These are phyloP conservation scores for Trametes gibbosa DNA, from an alignment of 768 basidiomycete genomes.

Conservation along the genomic window DNA sequence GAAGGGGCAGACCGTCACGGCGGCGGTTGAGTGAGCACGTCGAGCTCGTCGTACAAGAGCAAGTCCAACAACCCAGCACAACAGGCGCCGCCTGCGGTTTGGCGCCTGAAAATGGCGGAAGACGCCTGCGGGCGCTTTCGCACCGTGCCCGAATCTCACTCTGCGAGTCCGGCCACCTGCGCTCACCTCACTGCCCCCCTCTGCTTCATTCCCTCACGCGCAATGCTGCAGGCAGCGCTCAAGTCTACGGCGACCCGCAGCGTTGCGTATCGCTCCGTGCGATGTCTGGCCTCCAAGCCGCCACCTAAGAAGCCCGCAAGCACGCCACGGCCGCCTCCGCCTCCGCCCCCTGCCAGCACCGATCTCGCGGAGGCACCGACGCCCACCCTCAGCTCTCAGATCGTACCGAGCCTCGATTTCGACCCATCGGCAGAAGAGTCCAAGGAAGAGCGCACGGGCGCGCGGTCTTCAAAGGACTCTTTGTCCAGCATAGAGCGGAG, in stretches of 20 bases:
- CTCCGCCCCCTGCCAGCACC: conserved; percentile 8
- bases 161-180: not conserved
- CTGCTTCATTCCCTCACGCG: not conserved
- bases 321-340: conserved; percentile 8
- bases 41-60: too few relatives aligned
- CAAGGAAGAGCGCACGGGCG: conserved; percentile 60
- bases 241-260: conserved; percentile 12
- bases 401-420: conserved; percentile 22
- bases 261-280: conserved; percentile 11
- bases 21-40: too few relatives aligned
- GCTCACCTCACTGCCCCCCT: not conserved
- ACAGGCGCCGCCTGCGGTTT: not conserved
- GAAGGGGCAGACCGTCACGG: too few relatives aligned
- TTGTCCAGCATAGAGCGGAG: conserved; percentile 77
- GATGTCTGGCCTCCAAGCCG: conserved; percentile 21
- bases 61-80: too few relatives aligned
- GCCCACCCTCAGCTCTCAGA: conserved; percentile 5
- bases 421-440: conserved; percentile 39
- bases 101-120: conserved; percentile 9
- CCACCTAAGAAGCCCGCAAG: conserved; percentile 13
- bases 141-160: not conserved
- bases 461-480: conserved; percentile 72
- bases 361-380: conserved; percentile 6
- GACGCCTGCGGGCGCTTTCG: not conserved
- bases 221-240: conserved; percentile 16